Evolutionary conservation across 2,329 filamentous ascomycete species (phyloP).

Genomic region (Aspergillus sergii): DNA sequence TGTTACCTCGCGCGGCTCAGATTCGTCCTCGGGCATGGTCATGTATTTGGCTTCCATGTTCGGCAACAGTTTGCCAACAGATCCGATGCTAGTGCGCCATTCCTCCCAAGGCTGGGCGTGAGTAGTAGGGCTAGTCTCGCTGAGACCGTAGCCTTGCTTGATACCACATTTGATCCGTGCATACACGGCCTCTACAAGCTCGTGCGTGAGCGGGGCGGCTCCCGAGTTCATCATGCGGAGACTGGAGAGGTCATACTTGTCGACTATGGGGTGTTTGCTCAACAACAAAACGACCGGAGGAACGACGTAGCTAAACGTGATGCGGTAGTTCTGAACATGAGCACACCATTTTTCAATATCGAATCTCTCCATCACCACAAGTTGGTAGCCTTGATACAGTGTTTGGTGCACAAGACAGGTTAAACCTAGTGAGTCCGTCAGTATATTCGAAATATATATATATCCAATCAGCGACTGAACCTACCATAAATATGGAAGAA

Average conservation of each 20-base stretch:
- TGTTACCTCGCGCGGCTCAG: conserved; percentile 57
- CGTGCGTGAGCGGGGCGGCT: conserved; percentile 79
- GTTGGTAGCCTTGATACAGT: conserved; percentile 65
- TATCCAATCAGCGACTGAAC: conserved; percentile 22
- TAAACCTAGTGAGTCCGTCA: conserved; percentile 53
- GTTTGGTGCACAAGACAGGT: conserved; percentile 71
- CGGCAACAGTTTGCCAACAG: conserved; percentile 74
- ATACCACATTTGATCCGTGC: conserved; percentile 73
- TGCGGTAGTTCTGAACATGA: conserved; percentile 71
- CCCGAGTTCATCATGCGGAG: conserved; percentile 85
- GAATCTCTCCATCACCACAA: conserved; percentile 77
- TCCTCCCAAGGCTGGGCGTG: conserved; percentile 73
- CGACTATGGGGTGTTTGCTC: conserved; percentile 75
- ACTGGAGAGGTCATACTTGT: conserved; percentile 77
- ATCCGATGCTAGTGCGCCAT: conserved; percentile 76
- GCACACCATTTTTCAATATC: conserved; percentile 78
- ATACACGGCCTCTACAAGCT: conserved; percentile 77
- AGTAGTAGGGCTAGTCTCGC: conserved; percentile 80
- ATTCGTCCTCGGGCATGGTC: conserved; percentile 55
- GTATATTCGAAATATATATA: background rate
- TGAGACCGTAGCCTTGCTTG: conserved; percentile 92
- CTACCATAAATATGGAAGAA: conserved; percentile 90
- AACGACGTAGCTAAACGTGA: conserved; percentile 80
- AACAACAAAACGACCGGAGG: conserved; percentile 82
- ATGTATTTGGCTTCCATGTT: conserved; percentile 84